phyloP scores from a whole-genome alignment of 176 grass and related monocot species.

The Aegilops umbellulata region DNA sequence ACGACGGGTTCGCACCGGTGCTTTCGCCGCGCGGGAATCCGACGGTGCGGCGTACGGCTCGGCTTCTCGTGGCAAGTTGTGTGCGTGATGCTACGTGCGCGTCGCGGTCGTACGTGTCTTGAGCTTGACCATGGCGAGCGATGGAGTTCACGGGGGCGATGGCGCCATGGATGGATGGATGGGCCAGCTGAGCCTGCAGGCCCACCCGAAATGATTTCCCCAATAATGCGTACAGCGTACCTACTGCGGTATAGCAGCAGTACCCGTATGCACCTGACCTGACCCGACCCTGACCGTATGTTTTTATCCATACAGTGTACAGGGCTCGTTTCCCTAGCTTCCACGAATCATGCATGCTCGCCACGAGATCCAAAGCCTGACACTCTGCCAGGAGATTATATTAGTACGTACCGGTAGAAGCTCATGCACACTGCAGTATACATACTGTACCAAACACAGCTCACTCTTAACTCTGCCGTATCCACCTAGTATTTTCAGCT shows the following conservation, averaged over 20 bases:
- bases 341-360: not conserved
- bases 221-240: slow-evolving; percentile 16
- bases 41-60: not conserved
- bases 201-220: slow-evolving; percentile 18
- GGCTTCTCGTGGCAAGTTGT: not conserved
- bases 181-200: not conserved
- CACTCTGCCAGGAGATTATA: not conserved
- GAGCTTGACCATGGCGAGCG: not conserved
- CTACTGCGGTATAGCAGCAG: not conserved
- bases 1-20: not conserved
- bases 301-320: not conserved
- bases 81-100: not conserved
- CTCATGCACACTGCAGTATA: not conserved
- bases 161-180: not conserved
- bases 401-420: not conserved
- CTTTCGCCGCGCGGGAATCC: not conserved
- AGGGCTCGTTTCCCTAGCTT: not conserved
- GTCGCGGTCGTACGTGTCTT: not conserved
- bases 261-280: not conserved
- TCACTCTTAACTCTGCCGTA: not conserved
- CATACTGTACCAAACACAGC: too few species aligned
- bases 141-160: not conserved
- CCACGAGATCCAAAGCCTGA: not conserved
- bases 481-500: not conserved
- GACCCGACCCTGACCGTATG: not conserved